Base-by-base conservation (phyloP, 2,329 filamentous ascomycete species). In the Cercospora canescens region DNA sequence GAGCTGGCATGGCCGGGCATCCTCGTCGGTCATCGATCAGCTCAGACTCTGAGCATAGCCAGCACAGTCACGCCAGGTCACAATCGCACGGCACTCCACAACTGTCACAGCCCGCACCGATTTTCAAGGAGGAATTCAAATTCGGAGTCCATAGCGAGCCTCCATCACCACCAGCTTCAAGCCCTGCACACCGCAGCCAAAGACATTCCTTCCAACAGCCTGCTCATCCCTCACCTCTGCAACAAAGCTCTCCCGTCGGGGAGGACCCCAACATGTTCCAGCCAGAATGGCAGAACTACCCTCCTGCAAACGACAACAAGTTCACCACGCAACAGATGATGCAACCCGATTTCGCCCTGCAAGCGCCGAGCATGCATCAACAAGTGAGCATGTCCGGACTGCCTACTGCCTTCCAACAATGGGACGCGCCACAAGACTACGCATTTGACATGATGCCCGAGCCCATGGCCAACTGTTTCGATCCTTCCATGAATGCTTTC, bases 21-120 rank as follows among this genome's bases (percentile, higher is more conserved):
- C 82, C 83, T 65, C 81, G 84, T 62, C 81, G 85, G 72, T 82
- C 81, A 54, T 88, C 86, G 0, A 80, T 85, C 63, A 86, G 87
- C 71, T 86, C 84, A 45, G 84, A 86, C 58, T 88, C 86, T 6
- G 85, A 88, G 30, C 83, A 83, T 69, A 82, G 83, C 52, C 82
- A 85, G 57, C 74, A 75, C 65, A 69, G 67, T 26, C 69, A 71
- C 55, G 78, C 26, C 77, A 69, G 69, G 54, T 60, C 64, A 54
- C 60, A 66, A n/a, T 65, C 79, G 24, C 68, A 78, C 56, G 76
- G 77, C 37, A 81, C 80, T 7, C 81, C 76, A 14, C 76, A 65
- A 12, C 60, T 69, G 6, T 65, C 71, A 16, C 79, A 62, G 74
- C 76, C 69, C n/a, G 26, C 58, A 24, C 32, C 60, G 2, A 32